Percentiles rank a stretch among this genome's conserved stretches.
These are phyloP conservation scores for Hyaloscypha hepaticicola DNA, from an alignment of 495 filamentous ascomycete species.

Conservation along the genomic window DNA sequence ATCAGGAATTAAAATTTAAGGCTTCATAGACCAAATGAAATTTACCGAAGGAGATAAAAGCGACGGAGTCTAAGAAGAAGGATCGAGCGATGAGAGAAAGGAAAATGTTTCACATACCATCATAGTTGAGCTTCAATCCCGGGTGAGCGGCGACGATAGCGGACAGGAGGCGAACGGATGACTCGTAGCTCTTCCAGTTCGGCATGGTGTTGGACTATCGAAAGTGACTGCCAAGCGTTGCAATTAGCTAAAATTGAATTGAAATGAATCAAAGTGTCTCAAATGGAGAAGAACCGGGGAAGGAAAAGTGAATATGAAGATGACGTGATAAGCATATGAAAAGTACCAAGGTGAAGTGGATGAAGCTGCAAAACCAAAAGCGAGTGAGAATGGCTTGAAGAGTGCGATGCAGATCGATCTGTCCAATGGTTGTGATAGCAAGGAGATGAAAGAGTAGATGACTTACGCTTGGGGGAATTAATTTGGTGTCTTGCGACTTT, in stretches of 20 bases:
- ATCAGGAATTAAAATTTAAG: conserved; percentile 17
- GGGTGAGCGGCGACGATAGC: conserved; percentile 49
- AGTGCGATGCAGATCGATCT: neutral
- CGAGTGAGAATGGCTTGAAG: neutral
- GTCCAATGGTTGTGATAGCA: conserved; percentile 13
- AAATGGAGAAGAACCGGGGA: neutral
- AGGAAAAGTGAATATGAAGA: neutral
- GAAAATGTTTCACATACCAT: conserved; percentile 41
- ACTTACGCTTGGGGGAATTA: conserved; percentile 13
- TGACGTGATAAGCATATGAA: neutral
- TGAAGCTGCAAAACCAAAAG: neutral
- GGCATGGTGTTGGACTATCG: conserved; percentile 32
- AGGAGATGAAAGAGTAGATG: conserved; percentile 29
- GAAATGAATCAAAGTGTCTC: neutral
- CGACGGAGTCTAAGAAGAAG: neutral
- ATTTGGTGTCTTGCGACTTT: neutral
- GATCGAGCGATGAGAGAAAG: neutral
- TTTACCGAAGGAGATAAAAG: neutral
- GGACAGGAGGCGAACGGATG: conserved; percentile 46
- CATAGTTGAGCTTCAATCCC: conserved; percentile 45
- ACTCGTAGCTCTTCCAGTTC: conserved; percentile 51
- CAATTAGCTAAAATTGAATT: neutral
- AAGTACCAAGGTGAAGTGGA: neutral
- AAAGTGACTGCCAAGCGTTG: neutral
- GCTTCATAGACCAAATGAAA: neutral